Evolutionary conservation across 805 yeast genomes (phyloP).

Genomic region (Lachancea meyersii): DNA sequence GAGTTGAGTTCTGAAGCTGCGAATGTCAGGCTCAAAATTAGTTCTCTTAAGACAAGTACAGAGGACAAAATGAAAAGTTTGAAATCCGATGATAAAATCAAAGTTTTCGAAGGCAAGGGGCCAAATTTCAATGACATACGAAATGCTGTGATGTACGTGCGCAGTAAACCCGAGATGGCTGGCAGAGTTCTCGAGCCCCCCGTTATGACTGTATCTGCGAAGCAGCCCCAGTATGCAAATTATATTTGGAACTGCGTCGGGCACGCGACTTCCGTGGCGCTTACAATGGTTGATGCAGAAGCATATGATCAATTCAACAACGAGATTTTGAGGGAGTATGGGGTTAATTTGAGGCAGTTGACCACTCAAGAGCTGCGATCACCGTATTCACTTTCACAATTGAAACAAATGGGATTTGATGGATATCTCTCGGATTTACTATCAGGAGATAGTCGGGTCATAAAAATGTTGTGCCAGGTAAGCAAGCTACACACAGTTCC

Average conservation of each 20-base stretch:
- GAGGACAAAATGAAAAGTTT: constrained; percentile 34
- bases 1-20: constrained; percentile 37
- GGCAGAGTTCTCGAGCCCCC: constrained; percentile 67
- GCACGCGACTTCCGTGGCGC: constrained; percentile 47
- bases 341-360: constrained; percentile 54
- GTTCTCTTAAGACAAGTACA: too few species aligned
- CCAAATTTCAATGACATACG: constrained; percentile 30
- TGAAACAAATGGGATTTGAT: constrained; percentile 61
- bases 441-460: constrained; percentile 64
- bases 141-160: constrained; percentile 30
- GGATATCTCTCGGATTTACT: constrained; percentile 70
- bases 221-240: constrained; percentile 43
- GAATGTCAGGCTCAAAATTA: constrained; percentile 38
- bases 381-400: constrained; percentile 29
- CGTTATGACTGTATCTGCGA: constrained; percentile 51
- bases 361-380: constrained; percentile 17
- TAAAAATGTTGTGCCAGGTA: constrained; percentile 61
- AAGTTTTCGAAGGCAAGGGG: constrained; percentile 35
- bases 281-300: constrained; percentile 51
- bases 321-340: constrained; percentile 39
- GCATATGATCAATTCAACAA: constrained; percentile 45
- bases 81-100: constrained; percentile 46
- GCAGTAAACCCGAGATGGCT: constrained; percentile 35
- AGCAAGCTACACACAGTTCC: constrained; percentile 55
- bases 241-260: constrained; percentile 55